Percentiles rank a stretch among this genome's conserved stretches.
These are phyloP conservation scores for Sporothrix curviconia DNA, from an alignment of 2,329 filamentous ascomycete genomes.

Conservation along the genomic window DNA sequence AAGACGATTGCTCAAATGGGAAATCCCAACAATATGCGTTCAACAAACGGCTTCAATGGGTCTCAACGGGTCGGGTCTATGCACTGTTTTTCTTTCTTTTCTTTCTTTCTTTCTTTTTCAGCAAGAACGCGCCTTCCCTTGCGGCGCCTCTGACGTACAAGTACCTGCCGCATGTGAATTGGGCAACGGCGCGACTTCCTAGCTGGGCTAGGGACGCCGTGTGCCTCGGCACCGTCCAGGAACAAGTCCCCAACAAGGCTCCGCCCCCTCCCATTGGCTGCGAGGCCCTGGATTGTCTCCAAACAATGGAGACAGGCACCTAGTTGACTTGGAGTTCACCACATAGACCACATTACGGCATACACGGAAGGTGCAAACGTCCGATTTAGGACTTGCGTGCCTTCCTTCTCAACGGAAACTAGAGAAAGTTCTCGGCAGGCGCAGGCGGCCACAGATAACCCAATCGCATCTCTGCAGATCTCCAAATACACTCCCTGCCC, in stretches of 20 bases:
- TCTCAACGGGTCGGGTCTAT: too few relatives aligned
- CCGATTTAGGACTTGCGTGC: too few relatives aligned
- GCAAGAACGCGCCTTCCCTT: too few relatives aligned
- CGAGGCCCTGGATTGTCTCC: too few relatives aligned
- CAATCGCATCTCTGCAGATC: neutral
- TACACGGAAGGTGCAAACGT: neutral
- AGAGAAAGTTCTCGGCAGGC: neutral
- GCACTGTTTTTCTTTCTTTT: neutral
- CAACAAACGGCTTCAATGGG: too few relatives aligned
- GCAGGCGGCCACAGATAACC: neutral
- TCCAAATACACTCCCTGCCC: neutral
- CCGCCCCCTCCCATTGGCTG: conserved; percentile 1
- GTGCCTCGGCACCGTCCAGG: neutral
- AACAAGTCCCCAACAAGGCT: neutral
- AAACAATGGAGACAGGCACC: too few relatives aligned
- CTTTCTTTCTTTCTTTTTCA: neutral
- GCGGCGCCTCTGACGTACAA: too few relatives aligned
- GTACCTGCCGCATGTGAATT: too few relatives aligned
- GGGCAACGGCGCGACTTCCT: conserved; percentile 2
- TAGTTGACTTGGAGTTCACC: too few relatives aligned
- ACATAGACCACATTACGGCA: too few relatives aligned
- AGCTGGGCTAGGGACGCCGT: neutral
- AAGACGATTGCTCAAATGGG: too few relatives aligned
- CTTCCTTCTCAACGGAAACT: neutral
- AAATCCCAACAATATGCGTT: too few relatives aligned